Conservation (phyloP, 2,329 filamentous ascomycete genomes). For the Nothophoma quercina region DNA sequence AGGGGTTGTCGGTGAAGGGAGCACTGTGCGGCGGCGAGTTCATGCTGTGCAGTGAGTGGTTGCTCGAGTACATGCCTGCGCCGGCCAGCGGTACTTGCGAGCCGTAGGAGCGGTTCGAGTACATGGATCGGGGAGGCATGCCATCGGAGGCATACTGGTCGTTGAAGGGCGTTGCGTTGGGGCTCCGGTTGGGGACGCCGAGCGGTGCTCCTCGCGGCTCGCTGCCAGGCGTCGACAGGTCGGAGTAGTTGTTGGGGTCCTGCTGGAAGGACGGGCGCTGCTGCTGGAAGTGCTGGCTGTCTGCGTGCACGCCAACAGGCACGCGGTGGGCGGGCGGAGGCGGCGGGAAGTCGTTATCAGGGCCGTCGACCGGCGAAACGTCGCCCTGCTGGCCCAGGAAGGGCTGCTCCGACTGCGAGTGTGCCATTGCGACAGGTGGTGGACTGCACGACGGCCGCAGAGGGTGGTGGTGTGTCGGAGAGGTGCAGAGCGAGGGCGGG, state of each 20-base stretch:
- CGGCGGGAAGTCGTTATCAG: constrained; percentile 39
- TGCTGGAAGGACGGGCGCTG: constrained; percentile 30
- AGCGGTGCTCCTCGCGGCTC: constrained; percentile 64
- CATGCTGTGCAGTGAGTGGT: constrained; percentile 59
- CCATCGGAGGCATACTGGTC: constrained; percentile 25
- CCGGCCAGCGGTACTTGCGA: constrained; percentile 37
- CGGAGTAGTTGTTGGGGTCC: constrained; percentile 44
- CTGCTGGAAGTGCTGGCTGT: constrained; percentile 28
- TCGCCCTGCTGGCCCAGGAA: constrained; percentile 30
- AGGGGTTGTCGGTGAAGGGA: constrained; percentile 70
- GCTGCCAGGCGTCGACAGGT: constrained; percentile 47
- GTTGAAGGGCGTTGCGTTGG: constrained; percentile 34
- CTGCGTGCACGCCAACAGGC: constrained; percentile 37
- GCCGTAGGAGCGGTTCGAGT: constrained; percentile 32
- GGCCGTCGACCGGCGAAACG: constrained; percentile 30
- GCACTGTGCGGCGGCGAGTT: constrained; percentile 44
- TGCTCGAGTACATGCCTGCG: constrained; percentile 45
- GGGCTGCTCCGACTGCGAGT: constrained; percentile 20
- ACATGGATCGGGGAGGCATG: constrained; percentile 29
- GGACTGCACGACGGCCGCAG: neutral
- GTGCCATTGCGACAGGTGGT: constrained; percentile 5
- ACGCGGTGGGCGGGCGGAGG: constrained; percentile 44
- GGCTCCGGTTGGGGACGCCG: constrained; percentile 33
- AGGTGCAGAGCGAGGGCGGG: neutral
- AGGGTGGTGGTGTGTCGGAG: neutral